These are phyloP conservation scores for Hyphopichia wangnamkhiaoensis DNA, from an alignment of 1,139 yeast genomes.

Conservation along the genomic window DNA sequence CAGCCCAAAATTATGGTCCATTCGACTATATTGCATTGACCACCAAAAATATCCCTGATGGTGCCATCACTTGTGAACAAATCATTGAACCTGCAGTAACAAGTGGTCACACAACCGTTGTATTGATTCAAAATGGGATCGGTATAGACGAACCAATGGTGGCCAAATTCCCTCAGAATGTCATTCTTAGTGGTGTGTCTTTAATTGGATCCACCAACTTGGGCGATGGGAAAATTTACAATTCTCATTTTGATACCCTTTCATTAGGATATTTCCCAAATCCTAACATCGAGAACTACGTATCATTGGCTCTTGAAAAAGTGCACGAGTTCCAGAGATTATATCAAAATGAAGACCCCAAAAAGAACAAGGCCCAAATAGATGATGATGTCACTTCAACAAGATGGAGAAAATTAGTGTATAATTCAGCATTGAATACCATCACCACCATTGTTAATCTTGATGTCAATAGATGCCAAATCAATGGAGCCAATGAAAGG, in stretches of 20 bases:
- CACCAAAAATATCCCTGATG: slow-evolving; percentile 76
- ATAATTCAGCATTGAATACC: slow-evolving; percentile 69
- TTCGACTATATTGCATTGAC: slow-evolving; percentile 70
- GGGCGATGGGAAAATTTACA: slow-evolving; percentile 47
- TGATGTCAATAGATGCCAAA: slow-evolving; percentile 62
- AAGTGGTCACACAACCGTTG: slow-evolving; percentile 50
- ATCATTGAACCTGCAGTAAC: slow-evolving; percentile 58
- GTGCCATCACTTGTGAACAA: slow-evolving; percentile 53
- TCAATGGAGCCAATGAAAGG: slow-evolving; percentile 51
- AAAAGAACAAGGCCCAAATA: slow-evolving; percentile 41
- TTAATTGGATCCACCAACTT: slow-evolving; percentile 66
- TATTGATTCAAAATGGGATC: slow-evolving; percentile 72
- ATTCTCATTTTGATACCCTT: slow-evolving; percentile 54
- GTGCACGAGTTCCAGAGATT: slow-evolving; percentile 48
- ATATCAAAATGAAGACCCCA: slow-evolving; percentile 43
- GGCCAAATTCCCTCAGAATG: slow-evolving; percentile 55
- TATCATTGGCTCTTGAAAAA: slow-evolving; percentile 19
- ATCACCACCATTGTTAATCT: slow-evolving; percentile 51
- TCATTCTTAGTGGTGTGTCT: slow-evolving; percentile 67
- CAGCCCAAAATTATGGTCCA: slow-evolving; percentile 41
- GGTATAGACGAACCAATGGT: slow-evolving; percentile 68
- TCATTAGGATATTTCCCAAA: slow-evolving; percentile 54
- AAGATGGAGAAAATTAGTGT: slow-evolving; percentile 74
- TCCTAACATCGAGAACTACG: slow-evolving; percentile 18
- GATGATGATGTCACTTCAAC: slow-evolving; percentile 53